Evolutionary conservation across 1,284 basidiomycete genomes (phyloP).

Genomic region (Ganoderma lingzhi): DNA sequence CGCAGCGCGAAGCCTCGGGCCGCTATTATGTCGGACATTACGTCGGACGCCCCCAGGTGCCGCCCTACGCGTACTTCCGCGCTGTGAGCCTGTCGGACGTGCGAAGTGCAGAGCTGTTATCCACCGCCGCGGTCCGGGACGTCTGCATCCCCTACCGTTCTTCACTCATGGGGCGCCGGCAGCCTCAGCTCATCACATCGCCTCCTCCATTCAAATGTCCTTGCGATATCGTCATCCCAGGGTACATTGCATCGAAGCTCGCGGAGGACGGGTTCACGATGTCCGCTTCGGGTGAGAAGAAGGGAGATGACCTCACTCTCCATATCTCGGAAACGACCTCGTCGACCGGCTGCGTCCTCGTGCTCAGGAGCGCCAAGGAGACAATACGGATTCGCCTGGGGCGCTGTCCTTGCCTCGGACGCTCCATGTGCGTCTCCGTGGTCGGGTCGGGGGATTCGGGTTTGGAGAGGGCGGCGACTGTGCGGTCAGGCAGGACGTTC

Average conservation of each 20-base stretch:
- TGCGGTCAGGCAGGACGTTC: conserved; percentile 9
- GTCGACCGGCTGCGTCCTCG: conserved; percentile 6
- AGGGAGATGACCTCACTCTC: conserved; percentile 12
- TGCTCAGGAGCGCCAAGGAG: conserved; percentile 17
- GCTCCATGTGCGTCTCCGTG: conserved; percentile 25
- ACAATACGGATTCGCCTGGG: conserved; percentile 24
- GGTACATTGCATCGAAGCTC: conserved; percentile 16
- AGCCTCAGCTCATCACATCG: neutral
- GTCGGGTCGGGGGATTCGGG: conserved; percentile 7
- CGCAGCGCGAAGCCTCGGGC: conserved; percentile 15
- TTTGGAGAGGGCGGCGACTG: conserved; percentile 7
- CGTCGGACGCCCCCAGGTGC: conserved; percentile 25
- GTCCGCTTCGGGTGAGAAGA: neutral
- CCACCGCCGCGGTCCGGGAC: conserved; percentile 11
- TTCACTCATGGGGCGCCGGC: conserved; percentile 10
- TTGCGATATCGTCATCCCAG: conserved; percentile 26
- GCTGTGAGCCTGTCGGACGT: conserved; percentile 18
- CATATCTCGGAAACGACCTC: conserved; percentile 18
- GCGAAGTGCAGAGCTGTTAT: conserved; percentile 6
- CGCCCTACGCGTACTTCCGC: conserved; percentile 27
- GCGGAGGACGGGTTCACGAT: conserved; percentile 13
- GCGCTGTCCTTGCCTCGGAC: conserved; percentile 24
- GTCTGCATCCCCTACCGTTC: conserved; percentile 25
- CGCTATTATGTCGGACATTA: conserved; percentile 30
- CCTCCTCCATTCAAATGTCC: conserved; percentile 23